Evolutionary conservation across 176 grass and related monocot genomes (phyloP), one percentile per base, ranked within the genome.

Genomic region (Lolium rigidum): DNA sequence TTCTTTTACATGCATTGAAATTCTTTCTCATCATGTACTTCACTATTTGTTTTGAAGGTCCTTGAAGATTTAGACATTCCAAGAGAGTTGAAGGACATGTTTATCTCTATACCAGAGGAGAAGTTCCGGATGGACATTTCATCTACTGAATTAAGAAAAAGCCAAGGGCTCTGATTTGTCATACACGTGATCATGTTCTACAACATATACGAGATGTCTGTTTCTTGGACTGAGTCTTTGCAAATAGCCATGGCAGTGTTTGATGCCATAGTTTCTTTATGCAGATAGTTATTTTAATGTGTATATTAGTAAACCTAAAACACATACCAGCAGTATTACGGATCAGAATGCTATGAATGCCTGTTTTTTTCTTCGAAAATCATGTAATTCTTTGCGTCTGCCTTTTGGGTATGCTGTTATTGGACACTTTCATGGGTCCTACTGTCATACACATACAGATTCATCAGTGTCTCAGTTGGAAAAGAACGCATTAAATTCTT

Each of bases 31-130:
- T 79, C 24, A 35, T 51, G 14, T 41, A 80, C 9, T 60, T 72
- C 9, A 50, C 48, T 89, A 51, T 41, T 62, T 51, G 70, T 81
- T 80, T 51, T 81, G 12, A 84, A 98, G 94, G 87, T 88, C 37
- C 90, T 98, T 86, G 88, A 94, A 56, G 97, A 94, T 86, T 83
- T 93, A 73, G 92, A 86, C 44, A 98, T 98, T 90, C 92, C 90
- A 22, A 76, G 55, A 87, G 92, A 94, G 79, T 67, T 98, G 85
- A 91, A 86, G 43, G 90, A 85, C 49, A 96, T 98, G 88, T 96
- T 98, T 64, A 82, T 96, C 76, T 92, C 86, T 50, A 92, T 98
- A 87, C 90, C 92, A 57, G 86, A 90, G 72, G 92, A 94, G 17
- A 94, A 77, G 46, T 98, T 98, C 51, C 92, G 88, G 64, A 7